Base-by-base conservation (phyloP, 2,329 filamentous ascomycete species). In the Fusarium sp. region DNA sequence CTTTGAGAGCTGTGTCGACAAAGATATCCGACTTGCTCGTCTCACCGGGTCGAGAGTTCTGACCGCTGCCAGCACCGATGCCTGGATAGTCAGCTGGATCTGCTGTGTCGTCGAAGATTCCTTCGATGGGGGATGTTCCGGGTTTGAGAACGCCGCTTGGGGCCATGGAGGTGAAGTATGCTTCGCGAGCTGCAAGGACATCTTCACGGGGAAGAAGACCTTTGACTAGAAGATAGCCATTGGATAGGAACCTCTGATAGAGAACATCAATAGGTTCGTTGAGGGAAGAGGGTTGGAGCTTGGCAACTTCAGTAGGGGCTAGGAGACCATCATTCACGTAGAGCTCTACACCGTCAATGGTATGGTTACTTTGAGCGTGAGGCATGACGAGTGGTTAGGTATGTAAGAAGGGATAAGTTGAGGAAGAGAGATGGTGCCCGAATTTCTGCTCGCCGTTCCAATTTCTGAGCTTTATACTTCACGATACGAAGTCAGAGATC, bases 201-300 rank as follows among this genome's bases (percentile, higher is more conserved):
- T 89, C 85, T 4, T 80, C 76, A 5, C 83, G 83, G 0, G 87
- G 87, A 3, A 89, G 77, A 0, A 89, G 75, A 1, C 83, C 82
- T 68, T 89, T 89, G 4, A 90, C 58, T 57, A 87, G 86, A 29
- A 89, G 75, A 68, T 89, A 89, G 24, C 87, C 87, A 47, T 89
- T 57, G 2, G 25, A 29, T 12, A 50, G 44, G 14, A 50, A 50
- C 15, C 54, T 24, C 15, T 57, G 24, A 16, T 57, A 57, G 2
- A 57, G 44, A 22, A 42, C 16, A 6, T 57, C 32, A 12, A 42
- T 2, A 6, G 54, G 32, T 8, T 57, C 54, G 3, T 22, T 3
- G 5, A 34, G 44, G 25, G 16, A 30, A 5, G 54, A 57, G 10
- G 44, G n/a, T 29, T 42, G 44, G 4, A 57, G 44, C 24, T 50